These are phyloP conservation scores for Macrocybe gigantea DNA, from an alignment of 768 basidiomycete species.

Conservation along the genomic window DNA sequence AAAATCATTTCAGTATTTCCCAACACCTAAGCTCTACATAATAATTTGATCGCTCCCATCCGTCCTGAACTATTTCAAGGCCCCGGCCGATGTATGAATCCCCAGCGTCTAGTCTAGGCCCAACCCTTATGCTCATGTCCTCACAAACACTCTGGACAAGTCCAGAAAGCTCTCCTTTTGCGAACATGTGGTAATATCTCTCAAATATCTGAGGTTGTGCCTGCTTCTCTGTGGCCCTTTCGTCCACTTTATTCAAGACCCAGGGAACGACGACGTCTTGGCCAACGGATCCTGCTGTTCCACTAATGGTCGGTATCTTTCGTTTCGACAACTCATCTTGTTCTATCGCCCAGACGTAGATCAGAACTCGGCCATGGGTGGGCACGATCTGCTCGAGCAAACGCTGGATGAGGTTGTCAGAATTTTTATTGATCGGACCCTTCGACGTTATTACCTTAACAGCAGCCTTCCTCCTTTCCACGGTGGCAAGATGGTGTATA, in stretches of 20 bases:
- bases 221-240: constrained; percentile 11
- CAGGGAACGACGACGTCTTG: constrained; percentile 91
- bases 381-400: constrained; percentile 63
- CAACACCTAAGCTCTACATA: constrained; percentile 74
- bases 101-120: constrained; percentile 17
- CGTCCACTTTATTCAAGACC: constrained; percentile 47
- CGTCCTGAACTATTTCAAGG: constrained; percentile 63
- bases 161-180: constrained; percentile 63
- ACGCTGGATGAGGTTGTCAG: constrained; percentile 30
- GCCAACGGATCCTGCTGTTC: constrained; percentile 26
- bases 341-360: constrained; percentile 97
- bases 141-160: constrained; percentile 61
- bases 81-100: constrained; percentile 30
- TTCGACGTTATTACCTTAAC: constrained; percentile 49
- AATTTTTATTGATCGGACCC: too few species aligned
- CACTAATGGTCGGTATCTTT: constrained; percentile 36
- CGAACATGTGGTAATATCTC: constrained; percentile 97
- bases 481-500: constrained; percentile 90
- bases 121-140: constrained; percentile 49
- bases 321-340: constrained; percentile 86
- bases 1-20: constrained; percentile 19
- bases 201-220: constrained; percentile 51
- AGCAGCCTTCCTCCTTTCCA: constrained; percentile 61
- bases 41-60: constrained; percentile 88
- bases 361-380: constrained; percentile 68